Conservation (phyloP, 2,329 filamentous ascomycete genomes). For the Monosporascus cannonballus region DNA sequence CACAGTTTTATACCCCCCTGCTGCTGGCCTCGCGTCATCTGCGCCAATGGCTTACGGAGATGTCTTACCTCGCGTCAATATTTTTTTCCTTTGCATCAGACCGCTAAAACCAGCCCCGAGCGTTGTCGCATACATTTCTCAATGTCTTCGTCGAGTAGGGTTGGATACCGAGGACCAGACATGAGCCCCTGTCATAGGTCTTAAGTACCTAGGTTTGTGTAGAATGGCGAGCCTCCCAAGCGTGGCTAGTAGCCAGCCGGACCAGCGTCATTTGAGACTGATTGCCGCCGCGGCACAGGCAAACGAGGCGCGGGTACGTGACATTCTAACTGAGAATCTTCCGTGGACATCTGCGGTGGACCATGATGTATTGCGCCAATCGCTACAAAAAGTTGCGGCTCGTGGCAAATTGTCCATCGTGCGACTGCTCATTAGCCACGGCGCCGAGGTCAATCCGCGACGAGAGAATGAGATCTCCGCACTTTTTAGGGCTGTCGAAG, state of each 20-base stretch:
- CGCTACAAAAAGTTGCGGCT: conserved; percentile 30
- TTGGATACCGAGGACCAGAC: too few relatives aligned
- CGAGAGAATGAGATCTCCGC: conserved; percentile 29
- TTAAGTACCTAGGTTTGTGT: too few relatives aligned
- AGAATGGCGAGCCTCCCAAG: conserved; percentile 25
- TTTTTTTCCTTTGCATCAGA: too few relatives aligned
- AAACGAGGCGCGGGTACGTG: conserved; percentile 30
- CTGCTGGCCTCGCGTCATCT: too few relatives aligned
- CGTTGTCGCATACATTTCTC: too few relatives aligned
- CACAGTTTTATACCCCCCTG: too few relatives aligned
- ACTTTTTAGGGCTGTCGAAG: conserved; percentile 32
- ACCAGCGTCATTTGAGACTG: conserved; percentile 30
- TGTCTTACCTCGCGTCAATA: too few relatives aligned
- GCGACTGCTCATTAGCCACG: conserved; percentile 30
- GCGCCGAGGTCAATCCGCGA: conserved; percentile 30
- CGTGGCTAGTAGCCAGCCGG: conserved; percentile 31
- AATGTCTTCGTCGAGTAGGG: too few relatives aligned
- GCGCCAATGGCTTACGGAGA: too few relatives aligned
- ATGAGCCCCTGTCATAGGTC: too few relatives aligned
- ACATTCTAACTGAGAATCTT: conserved; percentile 28
- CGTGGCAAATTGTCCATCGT: conserved; percentile 30
- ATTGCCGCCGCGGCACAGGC: conserved; percentile 30
- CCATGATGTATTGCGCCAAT: conserved; percentile 30
- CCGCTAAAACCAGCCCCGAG: too few relatives aligned
- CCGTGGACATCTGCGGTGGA: conserved; percentile 28